Evolutionary conservation across 2,329 filamentous ascomycete species (phyloP).

Genomic region (Penicillium brasilianum): DNA sequence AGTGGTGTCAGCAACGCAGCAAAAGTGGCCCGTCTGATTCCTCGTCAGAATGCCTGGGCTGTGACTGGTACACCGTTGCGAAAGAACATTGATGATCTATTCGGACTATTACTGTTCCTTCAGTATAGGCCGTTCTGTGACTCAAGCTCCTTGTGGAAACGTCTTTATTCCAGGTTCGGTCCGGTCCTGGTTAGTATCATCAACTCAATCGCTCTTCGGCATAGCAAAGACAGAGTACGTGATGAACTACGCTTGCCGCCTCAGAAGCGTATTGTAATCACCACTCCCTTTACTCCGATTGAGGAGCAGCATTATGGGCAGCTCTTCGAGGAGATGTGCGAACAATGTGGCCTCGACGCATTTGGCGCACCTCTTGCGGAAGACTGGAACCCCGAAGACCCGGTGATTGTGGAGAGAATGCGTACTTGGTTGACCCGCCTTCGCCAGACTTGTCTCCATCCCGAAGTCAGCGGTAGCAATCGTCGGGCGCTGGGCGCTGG

Average conservation of each 20-base stretch:
- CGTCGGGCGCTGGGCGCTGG: conserved; percentile 67
- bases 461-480: conserved; percentile 74
- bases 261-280: conserved; percentile 86
- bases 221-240: conserved; percentile 81
- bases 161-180: conserved; percentile 66
- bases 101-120: conserved; percentile 81
- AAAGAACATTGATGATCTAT: conserved; percentile 77
- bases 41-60: conserved; percentile 86
- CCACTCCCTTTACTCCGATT: conserved; percentile 84
- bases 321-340: conserved; percentile 75
- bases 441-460: conserved; percentile 83
- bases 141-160: conserved; percentile 68
- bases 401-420: conserved; percentile 70
- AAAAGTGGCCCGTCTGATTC: conserved; percentile 76
- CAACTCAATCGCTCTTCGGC: conserved; percentile 73
- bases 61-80: conserved; percentile 89
- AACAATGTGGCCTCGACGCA: conserved; percentile 67
- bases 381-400: conserved; percentile 69
- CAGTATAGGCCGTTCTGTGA: conserved; percentile 76
- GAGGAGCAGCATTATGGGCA: conserved; percentile 88
- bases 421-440: conserved; percentile 76
- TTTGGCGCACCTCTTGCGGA: conserved; percentile 66
- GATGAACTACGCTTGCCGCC: conserved; percentile 78
- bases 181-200: conserved; percentile 72
- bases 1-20: conserved; percentile 84